Conservation (phyloP, 768 basidiomycete genomes). For the Podaxis mareebaensis region DNA sequence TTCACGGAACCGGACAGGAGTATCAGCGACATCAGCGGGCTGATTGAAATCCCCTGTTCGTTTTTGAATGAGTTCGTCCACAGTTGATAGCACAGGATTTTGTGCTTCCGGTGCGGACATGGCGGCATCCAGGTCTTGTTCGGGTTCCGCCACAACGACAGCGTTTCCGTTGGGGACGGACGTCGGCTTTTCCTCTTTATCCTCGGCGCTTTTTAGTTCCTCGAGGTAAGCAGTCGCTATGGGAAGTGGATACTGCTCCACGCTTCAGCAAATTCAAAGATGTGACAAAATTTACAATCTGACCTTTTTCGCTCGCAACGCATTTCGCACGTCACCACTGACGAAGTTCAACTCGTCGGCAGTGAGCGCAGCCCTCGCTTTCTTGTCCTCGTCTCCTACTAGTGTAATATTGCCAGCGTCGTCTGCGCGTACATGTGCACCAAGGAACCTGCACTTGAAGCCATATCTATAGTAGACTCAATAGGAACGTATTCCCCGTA, state of each 20-base stretch:
- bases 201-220: conserved; percentile 36
- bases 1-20: conserved; percentile 69
- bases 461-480: conserved; percentile 52
- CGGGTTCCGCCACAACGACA: conserved; percentile 38
- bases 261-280: background rate
- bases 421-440: conserved; percentile 63
- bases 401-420: conserved; percentile 46
- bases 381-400: conserved; percentile 58
- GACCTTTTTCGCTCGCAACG: conserved; percentile 71
- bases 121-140: conserved; percentile 34
- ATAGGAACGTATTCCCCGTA: background rate
- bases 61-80: conserved; percentile 28
- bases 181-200: conserved; percentile 25
- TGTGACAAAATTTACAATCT: conserved; percentile 14
- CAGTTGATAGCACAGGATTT: background rate
- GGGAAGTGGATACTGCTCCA: conserved; percentile 17
- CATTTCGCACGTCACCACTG: conserved; percentile 54
- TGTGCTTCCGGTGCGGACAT: conserved; percentile 16
- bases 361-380: conserved; percentile 44
- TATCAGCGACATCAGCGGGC: conserved; percentile 61
- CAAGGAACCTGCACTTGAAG: conserved; percentile 89
- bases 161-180: conserved; percentile 24
- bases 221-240: conserved; percentile 31
- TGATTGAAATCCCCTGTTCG: conserved; percentile 39
- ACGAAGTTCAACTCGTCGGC: conserved; percentile 73